Conservation (phyloP, 805 yeast species). For the Myxozyma nipponensis region DNA sequence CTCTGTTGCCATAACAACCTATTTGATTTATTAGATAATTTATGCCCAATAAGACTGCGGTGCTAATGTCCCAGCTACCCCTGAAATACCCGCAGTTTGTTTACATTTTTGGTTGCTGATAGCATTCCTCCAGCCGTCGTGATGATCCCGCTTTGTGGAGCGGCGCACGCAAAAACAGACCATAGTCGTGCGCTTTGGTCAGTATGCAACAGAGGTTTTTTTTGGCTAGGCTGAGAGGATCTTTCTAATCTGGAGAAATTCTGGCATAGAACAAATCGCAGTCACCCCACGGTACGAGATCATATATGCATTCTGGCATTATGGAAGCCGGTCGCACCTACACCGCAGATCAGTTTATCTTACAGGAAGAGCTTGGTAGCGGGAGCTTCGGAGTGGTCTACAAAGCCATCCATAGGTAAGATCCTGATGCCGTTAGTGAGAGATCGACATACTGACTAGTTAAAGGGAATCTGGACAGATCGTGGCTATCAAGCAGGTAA, state of each 20-base stretch:
- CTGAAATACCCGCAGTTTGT: neutral
- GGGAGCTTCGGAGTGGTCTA: constrained; percentile 80
- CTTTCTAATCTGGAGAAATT: too few species aligned
- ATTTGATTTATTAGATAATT: too few species aligned
- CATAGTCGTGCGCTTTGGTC: too few species aligned
- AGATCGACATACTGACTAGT: neutral
- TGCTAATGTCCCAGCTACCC: neutral
- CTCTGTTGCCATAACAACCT: neutral
- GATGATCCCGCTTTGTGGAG: too few species aligned
- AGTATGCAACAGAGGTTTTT: too few species aligned
- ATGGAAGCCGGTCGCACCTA: constrained; percentile 2
- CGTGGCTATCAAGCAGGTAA: constrained; percentile 38
- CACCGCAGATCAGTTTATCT: constrained; percentile 45
- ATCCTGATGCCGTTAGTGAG: constrained; percentile 3
- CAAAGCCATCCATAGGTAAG: constrained; percentile 49
- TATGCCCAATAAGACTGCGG: neutral
- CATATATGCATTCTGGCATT: too few species aligned
- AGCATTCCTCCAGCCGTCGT: too few species aligned
- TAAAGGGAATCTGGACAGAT: constrained; percentile 33
- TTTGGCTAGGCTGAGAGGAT: too few species aligned
- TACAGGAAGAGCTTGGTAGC: constrained; percentile 58
- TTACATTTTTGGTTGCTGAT: neutral
- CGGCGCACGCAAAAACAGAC: too few species aligned
- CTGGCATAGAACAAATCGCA: too few species aligned
- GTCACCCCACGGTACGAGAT: too few species aligned